Percentiles rank a stretch among this genome's conserved stretches.
Evolutionary conservation across 2,329 filamentous ascomycete species (phyloP).

Genomic region (Aspergillus texensis): DNA sequence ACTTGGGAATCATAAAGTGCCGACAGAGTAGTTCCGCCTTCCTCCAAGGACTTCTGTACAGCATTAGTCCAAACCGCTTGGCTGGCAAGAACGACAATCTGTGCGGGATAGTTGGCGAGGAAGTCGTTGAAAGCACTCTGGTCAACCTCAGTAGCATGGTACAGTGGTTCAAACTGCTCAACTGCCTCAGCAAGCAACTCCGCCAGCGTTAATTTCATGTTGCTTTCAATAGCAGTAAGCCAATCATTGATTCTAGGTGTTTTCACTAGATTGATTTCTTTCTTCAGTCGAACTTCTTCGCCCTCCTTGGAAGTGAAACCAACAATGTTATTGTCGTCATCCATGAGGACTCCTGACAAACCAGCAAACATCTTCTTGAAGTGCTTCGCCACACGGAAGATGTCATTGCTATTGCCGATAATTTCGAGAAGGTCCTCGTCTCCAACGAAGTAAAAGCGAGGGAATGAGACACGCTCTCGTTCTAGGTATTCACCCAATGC

Average conservation of each 20-base stretch:
- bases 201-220: conserved; percentile 92
- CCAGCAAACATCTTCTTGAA: conserved; percentile 99
- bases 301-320: conserved; percentile 96
- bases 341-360: conserved; percentile 84
- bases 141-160: conserved; percentile 72
- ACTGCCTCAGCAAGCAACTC: conserved; percentile 87
- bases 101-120: conserved; percentile 81
- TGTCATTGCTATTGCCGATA: conserved; percentile 99
- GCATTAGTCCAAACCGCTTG: conserved; percentile 92
- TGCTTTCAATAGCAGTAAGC: conserved; percentile 88
- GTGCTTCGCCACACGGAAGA: conserved; percentile 93
- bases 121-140: conserved; percentile 73
- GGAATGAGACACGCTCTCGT: conserved; percentile 95
- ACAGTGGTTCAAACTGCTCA: conserved; percentile 77
- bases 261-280: conserved; percentile 87
- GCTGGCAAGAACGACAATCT: conserved; percentile 91
- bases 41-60: conserved; percentile 75
- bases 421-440: conserved; percentile 98
- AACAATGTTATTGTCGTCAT: conserved; percentile 85
- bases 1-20: conserved; percentile 80
- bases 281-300: conserved; percentile 83
- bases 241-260: conserved; percentile 98
- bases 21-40: conserved; percentile 70
- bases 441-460: conserved; percentile 98
- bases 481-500: conserved; percentile 98